phyloP scores from a whole-genome alignment of 192 early-diverging fungal genomes.

The Chytriomyces sp. region DNA sequence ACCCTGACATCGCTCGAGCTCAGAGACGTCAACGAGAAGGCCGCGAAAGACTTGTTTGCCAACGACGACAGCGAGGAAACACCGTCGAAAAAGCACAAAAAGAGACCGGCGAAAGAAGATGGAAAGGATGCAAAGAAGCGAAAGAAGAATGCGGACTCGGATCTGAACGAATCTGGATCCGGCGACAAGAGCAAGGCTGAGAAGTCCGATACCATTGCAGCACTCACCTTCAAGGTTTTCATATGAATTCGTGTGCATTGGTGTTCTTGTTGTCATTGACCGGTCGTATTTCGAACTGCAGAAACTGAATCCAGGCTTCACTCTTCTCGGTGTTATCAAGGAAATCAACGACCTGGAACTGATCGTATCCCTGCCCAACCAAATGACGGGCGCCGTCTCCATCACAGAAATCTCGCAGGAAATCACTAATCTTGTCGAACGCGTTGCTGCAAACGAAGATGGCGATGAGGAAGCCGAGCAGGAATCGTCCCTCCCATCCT shows the following conservation, averaged over 20 bases:
- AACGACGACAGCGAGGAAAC: not conserved
- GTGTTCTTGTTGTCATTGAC: not conserved
- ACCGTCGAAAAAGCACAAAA: not conserved
- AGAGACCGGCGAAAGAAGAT: conserved; percentile 35
- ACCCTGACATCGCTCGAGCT: conserved; percentile 82
- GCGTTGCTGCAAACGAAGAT: conserved; percentile 64
- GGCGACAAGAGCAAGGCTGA: not conserved
- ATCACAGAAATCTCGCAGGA: conserved; percentile 86
- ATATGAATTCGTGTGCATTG: not conserved
- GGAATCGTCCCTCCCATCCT: conserved; percentile 68
- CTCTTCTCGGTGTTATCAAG: conserved; percentile 77
- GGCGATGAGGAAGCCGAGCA: conserved; percentile 52
- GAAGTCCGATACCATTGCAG: conserved; percentile 40
- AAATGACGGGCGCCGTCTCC: conserved; percentile 79
- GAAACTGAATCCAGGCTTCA: conserved; percentile 46
- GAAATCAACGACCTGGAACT: conserved; percentile 83
- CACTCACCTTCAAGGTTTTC: conserved; percentile 65
- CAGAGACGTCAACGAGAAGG: conserved; percentile 77
- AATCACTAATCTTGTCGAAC: conserved; percentile 73
- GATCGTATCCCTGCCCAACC: conserved; percentile 81
- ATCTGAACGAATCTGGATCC: not conserved
- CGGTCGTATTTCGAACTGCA: not conserved
- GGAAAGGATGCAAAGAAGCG: conserved; percentile 54
- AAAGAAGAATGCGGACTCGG: conserved; percentile 7
- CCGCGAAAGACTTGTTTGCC: conserved; percentile 69